Percentiles rank a stretch among this genome's conserved stretches.
Conservation (phyloP, 108 stramenopile species). For the Chaetoceros tenuissimus region DNA sequence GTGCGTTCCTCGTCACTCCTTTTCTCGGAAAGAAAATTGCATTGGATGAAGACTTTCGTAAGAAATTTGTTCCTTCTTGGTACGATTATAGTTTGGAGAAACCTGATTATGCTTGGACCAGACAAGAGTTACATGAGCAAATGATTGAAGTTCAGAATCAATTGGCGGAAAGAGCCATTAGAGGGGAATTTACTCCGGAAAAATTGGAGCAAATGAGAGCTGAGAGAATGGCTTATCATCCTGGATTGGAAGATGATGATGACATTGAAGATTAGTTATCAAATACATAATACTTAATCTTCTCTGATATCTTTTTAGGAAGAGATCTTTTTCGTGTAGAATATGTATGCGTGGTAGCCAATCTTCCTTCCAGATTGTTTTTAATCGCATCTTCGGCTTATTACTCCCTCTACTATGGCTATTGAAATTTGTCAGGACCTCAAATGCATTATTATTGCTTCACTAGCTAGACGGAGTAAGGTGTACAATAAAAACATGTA, state of each 20-base stretch:
- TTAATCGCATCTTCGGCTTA: no score
- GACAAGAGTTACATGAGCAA: conserved; percentile 66
- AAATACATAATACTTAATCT: no score
- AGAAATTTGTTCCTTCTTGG: conserved; percentile 67
- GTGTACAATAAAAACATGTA: no score
- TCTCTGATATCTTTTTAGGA: no score
- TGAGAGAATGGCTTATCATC: conserved; percentile 30
- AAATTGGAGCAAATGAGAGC: conserved; percentile 59
- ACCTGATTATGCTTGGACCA: conserved; percentile 63
- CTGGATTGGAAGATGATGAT: conserved; percentile 64
- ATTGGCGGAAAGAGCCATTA: conserved; percentile 52
- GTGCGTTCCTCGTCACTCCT: conserved; percentile 56
- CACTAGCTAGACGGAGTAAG: no score
- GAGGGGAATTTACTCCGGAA: conserved; percentile 70
- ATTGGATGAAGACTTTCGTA: conserved; percentile 62
- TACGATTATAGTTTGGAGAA: conserved; percentile 71
- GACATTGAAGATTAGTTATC: conserved; percentile 47
- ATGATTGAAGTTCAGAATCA: conserved; percentile 42
- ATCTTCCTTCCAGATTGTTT: no score
- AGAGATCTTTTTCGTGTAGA: no score
- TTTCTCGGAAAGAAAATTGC: conserved; percentile 74
- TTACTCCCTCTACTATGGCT: no score
- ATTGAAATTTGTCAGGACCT: no score
- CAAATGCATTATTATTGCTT: no score
- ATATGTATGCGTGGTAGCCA: no score